Conservation (phyloP, 768 basidiomycete species). For the Lactarius trivialis region DNA sequence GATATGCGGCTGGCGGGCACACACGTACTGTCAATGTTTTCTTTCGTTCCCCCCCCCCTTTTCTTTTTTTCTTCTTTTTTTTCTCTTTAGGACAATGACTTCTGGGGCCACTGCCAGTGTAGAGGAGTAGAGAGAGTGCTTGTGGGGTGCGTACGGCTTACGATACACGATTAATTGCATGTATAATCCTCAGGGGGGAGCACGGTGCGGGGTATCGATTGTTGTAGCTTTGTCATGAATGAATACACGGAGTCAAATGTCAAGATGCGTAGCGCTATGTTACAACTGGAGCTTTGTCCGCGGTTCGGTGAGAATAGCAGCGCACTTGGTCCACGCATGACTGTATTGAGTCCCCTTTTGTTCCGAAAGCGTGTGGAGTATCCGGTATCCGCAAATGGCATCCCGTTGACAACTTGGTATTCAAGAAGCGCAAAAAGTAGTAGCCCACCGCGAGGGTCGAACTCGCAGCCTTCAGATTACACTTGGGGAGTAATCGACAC, state of each 20-base stretch:
- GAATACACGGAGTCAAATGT: neutral
- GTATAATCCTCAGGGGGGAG: neutral
- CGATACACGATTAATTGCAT: neutral
- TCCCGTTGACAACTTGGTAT: neutral
- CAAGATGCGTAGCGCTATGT: too few species aligned
- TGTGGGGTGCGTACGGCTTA: neutral
- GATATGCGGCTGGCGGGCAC: neutral
- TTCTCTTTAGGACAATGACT: neutral
- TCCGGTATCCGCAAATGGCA: too few species aligned
- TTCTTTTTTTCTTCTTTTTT: neutral
- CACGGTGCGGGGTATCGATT: neutral
- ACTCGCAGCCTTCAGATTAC: conserved; percentile 55
- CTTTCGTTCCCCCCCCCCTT: neutral
- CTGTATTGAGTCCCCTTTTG: neutral
- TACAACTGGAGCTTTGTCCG: too few species aligned
- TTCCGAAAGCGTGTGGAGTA: neutral
- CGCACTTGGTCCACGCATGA: neutral
- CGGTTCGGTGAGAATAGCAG: neutral
- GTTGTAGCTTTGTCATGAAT: neutral
- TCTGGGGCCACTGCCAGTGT: neutral
- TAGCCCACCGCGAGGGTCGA: conserved; percentile 61
- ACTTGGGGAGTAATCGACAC: neutral
- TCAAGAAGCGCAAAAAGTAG: neutral
- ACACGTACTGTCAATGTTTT: neutral
- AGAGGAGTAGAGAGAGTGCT: neutral